phyloP scores from a whole-genome alignment of 805 yeast species.

The Priceomyces medius region DNA sequence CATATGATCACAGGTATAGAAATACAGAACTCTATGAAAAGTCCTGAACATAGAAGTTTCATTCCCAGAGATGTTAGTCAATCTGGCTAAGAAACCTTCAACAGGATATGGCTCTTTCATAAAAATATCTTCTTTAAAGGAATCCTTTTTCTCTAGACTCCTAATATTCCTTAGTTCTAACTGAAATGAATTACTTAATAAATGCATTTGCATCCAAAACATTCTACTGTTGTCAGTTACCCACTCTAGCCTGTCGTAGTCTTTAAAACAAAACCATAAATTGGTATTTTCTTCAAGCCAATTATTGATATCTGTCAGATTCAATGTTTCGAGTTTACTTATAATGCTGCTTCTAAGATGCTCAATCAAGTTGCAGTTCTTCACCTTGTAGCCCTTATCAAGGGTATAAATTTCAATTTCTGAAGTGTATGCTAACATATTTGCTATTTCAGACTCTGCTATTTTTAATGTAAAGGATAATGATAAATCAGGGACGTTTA shows the following conservation, averaged over 20 bases:
- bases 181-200: constrained; percentile 39
- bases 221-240: constrained; percentile 25
- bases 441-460: constrained; percentile 38
- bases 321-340: constrained; percentile 23
- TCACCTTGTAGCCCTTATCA: constrained; percentile 24
- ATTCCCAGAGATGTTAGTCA: constrained; percentile 52
- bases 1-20: constrained; percentile 59
- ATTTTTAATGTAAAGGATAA: constrained; percentile 45
- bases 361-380: constrained; percentile 28
- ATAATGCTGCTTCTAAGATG: constrained; percentile 39
- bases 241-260: constrained; percentile 72
- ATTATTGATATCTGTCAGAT: constrained; percentile 6
- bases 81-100: constrained; percentile 74
- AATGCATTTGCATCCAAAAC: constrained; percentile 28
- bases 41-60: constrained; percentile 35
- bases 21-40: constrained; percentile 58
- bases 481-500: constrained; percentile 48
- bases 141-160: constrained; percentile 28
- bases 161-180: constrained; percentile 58
- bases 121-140: constrained; percentile 12
- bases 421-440: constrained; percentile 14
- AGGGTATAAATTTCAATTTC: constrained; percentile 9
- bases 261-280: constrained; percentile 57
- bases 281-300: constrained; percentile 24
- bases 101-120: constrained; percentile 63